Evolutionary conservation across 441 rosid species (phyloP).

Genomic region (Kokia cookei): DNA sequence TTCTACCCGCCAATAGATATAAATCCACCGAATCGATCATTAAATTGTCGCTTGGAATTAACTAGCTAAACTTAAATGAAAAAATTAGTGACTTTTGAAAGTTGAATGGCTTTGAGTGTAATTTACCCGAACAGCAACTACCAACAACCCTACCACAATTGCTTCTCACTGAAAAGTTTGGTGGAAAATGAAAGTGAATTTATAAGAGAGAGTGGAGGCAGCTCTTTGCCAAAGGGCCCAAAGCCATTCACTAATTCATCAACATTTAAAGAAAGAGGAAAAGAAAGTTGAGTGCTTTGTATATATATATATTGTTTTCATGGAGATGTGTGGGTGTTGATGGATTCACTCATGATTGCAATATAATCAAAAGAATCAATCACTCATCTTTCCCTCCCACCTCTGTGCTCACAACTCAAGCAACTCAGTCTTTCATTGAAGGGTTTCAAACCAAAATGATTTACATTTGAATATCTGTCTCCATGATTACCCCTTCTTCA

Average conservation of each 20-base stretch:
- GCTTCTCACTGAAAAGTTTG: constrained; percentile 7
- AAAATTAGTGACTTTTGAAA: too few relatives aligned
- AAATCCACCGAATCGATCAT: too few relatives aligned
- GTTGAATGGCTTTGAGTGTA: too few relatives aligned
- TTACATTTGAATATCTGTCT: constrained; percentile 53
- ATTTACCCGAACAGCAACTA: neutral
- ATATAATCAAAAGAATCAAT: constrained; percentile 25
- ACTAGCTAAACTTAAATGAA: too few relatives aligned
- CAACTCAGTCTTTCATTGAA: constrained; percentile 14
- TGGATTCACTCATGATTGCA: constrained; percentile 50
- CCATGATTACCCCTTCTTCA: constrained; percentile 21
- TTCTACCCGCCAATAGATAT: too few relatives aligned
- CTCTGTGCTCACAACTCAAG: neutral
- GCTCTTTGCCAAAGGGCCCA: neutral
- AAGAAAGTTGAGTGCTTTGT: neutral
- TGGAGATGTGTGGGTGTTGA: neutral
- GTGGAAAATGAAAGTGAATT: constrained; percentile 11
- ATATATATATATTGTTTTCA: too few relatives aligned
- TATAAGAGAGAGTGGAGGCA: neutral
- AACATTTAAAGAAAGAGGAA: neutral
- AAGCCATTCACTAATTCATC: constrained; percentile 6
- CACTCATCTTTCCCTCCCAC: constrained; percentile 9
- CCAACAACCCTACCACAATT: neutral
- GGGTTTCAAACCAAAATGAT: constrained; percentile 37
- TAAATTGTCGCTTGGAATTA: too few relatives aligned